Conservation (phyloP, 805 yeast species). For the Sugiyamaella floridensis region DNA sequence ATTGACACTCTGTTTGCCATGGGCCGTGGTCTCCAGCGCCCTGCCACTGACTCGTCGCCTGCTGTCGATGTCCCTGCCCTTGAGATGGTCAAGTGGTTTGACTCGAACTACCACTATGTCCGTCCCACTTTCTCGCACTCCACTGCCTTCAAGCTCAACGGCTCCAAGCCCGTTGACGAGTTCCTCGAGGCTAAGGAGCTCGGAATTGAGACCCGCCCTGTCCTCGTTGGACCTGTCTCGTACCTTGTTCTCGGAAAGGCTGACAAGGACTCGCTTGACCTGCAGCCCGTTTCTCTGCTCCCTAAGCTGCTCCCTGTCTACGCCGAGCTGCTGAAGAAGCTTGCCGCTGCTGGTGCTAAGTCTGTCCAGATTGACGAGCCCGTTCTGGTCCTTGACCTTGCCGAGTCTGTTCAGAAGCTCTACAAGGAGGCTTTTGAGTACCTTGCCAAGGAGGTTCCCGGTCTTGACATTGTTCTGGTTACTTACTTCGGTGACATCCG, state of each 20-base stretch:
- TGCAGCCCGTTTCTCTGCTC: conserved; percentile 86
- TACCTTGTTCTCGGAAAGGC: conserved; percentile 94
- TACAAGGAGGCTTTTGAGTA: conserved; percentile 81
- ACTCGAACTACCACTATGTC: conserved; percentile 98
- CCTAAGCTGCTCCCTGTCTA: conserved; percentile 90
- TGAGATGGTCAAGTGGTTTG: conserved; percentile 99
- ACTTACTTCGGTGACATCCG: conserved; percentile 98
- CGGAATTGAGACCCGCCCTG: conserved; percentile 97
- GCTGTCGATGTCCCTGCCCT: conserved; percentile 98
- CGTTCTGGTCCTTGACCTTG: conserved; percentile 86
- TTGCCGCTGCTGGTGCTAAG: conserved; percentile 90
- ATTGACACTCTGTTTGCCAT: conserved; percentile 94
- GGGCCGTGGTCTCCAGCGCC: conserved; percentile 99
- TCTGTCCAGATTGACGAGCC: conserved; percentile 98
- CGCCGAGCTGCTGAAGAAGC: conserved; percentile 78
- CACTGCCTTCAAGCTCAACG: conserved; percentile 92
- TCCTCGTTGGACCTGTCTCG: conserved; percentile 92
- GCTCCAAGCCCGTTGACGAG: conserved; percentile 95
- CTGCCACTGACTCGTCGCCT: conserved; percentile 75
- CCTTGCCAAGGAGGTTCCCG: conserved; percentile 57
- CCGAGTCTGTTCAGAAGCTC: conserved; percentile 74
- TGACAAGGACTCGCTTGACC: conserved; percentile 93
- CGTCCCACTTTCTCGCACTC: conserved; percentile 97
- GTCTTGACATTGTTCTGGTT: conserved; percentile 77
- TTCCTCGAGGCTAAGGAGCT: conserved; percentile 94